Evolutionary conservation across 1,284 basidiomycete genomes (phyloP), one percentile per base, ranked within the genome.

Genomic region (Ceraceosorus guamensis): DNA sequence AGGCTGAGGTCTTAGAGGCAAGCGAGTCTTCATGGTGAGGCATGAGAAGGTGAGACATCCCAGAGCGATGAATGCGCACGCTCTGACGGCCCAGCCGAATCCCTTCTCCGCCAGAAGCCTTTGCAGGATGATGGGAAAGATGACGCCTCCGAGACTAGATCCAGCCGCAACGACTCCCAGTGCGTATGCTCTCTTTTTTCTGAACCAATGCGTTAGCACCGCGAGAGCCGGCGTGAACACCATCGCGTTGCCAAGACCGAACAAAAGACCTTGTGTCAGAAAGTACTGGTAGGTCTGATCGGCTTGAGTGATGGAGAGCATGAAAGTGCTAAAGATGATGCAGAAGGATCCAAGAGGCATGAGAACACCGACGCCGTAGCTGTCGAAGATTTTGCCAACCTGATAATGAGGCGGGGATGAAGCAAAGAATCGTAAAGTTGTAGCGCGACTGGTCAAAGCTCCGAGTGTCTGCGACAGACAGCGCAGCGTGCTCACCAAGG

Each of bases 71-170:
- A 67, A 66, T 45, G 62, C 70, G 24, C 68, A 62, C 10, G 63
- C 52, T 3, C 68, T 56, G 49, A 66, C 61, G 24, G 64, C 60
- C 58, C 63, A 62, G 4, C 56, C 65, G 33, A 66, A 70, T 2
- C 70, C 70, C n/a, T 68, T 58, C 4, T 44, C 34, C 0, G 63
- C 60, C 43, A 66, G 52, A 14, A 67, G 59, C 1, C 49, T 47
- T 6, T 66, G 45, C 33, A 67, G 53, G 32, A 66, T 49, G 53
- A 72, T 69, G 6, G 70, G 67, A 43, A 64, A 72, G 51, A 72
- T 47, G 59, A 72, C 60, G 34, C 65, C 65, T 4, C 70, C 68
- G 5, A 66, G 57, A 1, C 56, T 57, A 18, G 58, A 61, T 4
- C 70, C 68, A 2, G 59, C 57, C 3, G 70, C 65, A n/a, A 64